A percentile compares a stretch with the other conserved stretches of the same genome.
These are phyloP conservation scores for Irpex sp. DNA, from an alignment of 1,284 basidiomycete species.

Conservation along the genomic window DNA sequence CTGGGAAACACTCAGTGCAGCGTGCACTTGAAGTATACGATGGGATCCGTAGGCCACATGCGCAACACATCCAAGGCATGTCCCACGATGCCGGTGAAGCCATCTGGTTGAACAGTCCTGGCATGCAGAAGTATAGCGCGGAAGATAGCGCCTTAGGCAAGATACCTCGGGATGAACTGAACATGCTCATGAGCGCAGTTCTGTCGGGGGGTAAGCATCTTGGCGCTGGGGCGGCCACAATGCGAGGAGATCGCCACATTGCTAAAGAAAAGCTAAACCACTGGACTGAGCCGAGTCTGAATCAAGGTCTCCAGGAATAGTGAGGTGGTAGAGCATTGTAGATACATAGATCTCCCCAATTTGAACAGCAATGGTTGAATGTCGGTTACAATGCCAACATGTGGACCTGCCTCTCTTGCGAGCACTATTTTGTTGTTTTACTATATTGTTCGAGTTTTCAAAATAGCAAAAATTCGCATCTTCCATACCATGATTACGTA, in stretches of 20 bases:
- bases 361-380: too few relatives aligned
- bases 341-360: too few relatives aligned
- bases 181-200: not conserved
- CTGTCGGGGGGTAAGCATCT: not conserved
- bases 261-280: not conserved
- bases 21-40: constrained; percentile 11
- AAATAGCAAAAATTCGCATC: too few relatives aligned
- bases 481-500: too few relatives aligned
- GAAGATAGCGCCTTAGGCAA: not conserved
- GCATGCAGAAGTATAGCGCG: not conserved
- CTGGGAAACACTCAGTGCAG: not conserved
- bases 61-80: not conserved
- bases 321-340: too few relatives aligned
- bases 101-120: not conserved
- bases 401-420: too few relatives aligned
- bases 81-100: not conserved
- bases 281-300: too few relatives aligned
- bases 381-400: too few relatives aligned
- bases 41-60: constrained; percentile 10
- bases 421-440: too few relatives aligned
- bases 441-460: too few relatives aligned
- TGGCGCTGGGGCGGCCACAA: not conserved
- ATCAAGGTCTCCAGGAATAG: too few relatives aligned
- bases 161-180: not conserved
- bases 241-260: not conserved